These are phyloP conservation scores for Candida tammaniensis DNA, from an alignment of 805 yeast genomes.

Conservation along the genomic window DNA sequence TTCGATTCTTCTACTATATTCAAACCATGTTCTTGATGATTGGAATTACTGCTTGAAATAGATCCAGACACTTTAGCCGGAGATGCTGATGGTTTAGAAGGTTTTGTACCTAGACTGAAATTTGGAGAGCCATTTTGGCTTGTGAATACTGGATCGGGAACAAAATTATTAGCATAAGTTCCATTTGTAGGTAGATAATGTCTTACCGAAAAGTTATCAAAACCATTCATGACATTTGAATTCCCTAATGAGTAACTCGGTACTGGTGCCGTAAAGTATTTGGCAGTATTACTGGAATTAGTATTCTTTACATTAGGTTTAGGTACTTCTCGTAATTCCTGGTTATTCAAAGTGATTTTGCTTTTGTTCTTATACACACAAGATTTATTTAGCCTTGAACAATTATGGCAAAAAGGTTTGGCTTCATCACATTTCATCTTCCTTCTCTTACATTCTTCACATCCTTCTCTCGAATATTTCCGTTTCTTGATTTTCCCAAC, in stretches of 20 bases:
- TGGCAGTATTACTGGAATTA: no score
- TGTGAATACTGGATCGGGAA: constrained; percentile 1
- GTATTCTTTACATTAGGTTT: background rate
- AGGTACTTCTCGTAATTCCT: no score
- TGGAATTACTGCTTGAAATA: background rate
- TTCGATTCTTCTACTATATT: background rate
- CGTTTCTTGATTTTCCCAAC: constrained; percentile 25
- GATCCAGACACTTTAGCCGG: no score
- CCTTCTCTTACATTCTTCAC: constrained; percentile 42
- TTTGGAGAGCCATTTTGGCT: no score
- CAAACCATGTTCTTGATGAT: background rate
- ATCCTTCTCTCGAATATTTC: constrained; percentile 39
- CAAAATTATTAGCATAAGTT: constrained; percentile 11
- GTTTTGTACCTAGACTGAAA: no score
- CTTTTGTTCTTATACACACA: constrained; percentile 22
- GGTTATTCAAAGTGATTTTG: constrained; percentile 1
- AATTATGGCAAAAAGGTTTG: constrained; percentile 35
- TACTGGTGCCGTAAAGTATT: no score
- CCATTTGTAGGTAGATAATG: constrained; percentile 13
- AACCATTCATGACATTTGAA: background rate
- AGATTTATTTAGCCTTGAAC: constrained; percentile 30
- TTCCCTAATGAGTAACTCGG: no score
- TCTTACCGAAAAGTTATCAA: constrained; percentile 5
- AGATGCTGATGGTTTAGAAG: no score
- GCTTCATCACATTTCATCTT: constrained; percentile 44